phyloP scores from a whole-genome alignment of 1,284 basidiomycete genomes.

The Irpex sp. region DNA sequence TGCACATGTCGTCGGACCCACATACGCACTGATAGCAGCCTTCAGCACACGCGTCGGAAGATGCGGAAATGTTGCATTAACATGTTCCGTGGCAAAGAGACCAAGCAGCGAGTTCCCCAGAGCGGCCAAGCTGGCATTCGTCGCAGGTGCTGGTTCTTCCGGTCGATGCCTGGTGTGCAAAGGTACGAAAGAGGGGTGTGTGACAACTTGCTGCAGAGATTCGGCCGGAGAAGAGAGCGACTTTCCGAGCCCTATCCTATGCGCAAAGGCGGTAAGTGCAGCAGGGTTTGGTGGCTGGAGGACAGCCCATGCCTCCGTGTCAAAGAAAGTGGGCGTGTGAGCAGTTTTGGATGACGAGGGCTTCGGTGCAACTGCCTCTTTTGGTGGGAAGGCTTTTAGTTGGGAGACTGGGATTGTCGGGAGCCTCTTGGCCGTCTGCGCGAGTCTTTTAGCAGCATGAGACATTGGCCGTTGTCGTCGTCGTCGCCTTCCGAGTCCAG shows the following conservation, averaged over 20 bases:
- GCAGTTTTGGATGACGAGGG: slow-evolving; percentile 19
- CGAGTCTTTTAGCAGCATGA: slow-evolving; percentile 57
- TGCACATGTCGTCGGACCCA: slow-evolving; percentile 82
- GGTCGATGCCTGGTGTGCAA: slow-evolving; percentile 55
- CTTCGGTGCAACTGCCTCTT: slow-evolving; percentile 41
- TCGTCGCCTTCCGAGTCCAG: slow-evolving; percentile 15
- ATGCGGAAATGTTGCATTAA: slow-evolving; percentile 84
- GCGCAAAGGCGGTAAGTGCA: slow-evolving; percentile 70
- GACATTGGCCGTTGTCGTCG: slow-evolving; percentile 38
- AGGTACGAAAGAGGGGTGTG: slow-evolving; percentile 72
- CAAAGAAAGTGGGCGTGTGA: slow-evolving; percentile 37
- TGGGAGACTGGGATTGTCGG: slow-evolving; percentile 52
- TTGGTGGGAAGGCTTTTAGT: slow-evolving; percentile 59
- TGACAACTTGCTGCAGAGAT: slow-evolving; percentile 69
- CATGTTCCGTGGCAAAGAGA: slow-evolving; percentile 84
- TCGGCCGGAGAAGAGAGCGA: slow-evolving; percentile 44
- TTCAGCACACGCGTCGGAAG: slow-evolving; percentile 89
- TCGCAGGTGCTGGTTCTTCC: slow-evolving; percentile 45
- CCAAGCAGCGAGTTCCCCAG: slow-evolving; percentile 92
- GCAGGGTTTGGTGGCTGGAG: slow-evolving; percentile 71
- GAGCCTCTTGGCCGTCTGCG: slow-evolving; percentile 52
- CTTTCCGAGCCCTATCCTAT: slow-evolving; percentile 66
- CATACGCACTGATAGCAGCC: slow-evolving; percentile 87
- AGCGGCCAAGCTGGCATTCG: slow-evolving; percentile 77
- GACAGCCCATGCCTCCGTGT: slow-evolving; percentile 65